Conservation (phyloP, 2,329 filamentous ascomycete genomes). For the Chaetomiaceae sp. region DNA sequence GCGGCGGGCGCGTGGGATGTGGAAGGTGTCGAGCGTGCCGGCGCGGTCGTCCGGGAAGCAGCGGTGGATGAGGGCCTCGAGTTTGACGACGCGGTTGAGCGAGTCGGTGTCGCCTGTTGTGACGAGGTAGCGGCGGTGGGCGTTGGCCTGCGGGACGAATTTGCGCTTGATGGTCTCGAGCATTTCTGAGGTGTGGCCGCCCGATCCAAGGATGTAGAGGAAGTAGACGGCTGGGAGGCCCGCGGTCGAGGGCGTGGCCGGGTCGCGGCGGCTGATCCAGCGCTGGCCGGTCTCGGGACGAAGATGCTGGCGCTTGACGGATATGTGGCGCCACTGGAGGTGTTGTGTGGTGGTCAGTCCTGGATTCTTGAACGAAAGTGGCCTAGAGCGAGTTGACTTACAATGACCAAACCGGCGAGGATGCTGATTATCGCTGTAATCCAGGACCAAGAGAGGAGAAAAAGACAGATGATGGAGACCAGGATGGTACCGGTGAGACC, state of each 20-base stretch:
- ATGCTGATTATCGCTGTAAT: slow-evolving; percentile 11
- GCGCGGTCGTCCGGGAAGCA: slow-evolving; percentile 30
- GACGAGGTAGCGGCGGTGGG: slow-evolving; percentile 77
- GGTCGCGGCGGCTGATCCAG: slow-evolving; percentile 4
- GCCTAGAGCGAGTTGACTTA: slow-evolving; percentile 8
- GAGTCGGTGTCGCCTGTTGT: slow-evolving; percentile 73
- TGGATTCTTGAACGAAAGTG: too few relatives aligned
- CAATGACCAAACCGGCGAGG: slow-evolving; percentile 12
- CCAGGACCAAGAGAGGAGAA: slow-evolving; percentile 16
- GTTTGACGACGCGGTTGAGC: slow-evolving; percentile 55
- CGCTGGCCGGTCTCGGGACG: neutral
- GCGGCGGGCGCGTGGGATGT: slow-evolving; percentile 68
- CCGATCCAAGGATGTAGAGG: slow-evolving; percentile 81
- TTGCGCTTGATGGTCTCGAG: slow-evolving; percentile 68
- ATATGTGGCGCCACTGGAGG: slow-evolving; percentile 20
- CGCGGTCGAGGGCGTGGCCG: slow-evolving; percentile 10
- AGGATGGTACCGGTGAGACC: neutral
- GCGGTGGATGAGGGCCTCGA: slow-evolving; percentile 49
- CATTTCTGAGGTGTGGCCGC: slow-evolving; percentile 95
- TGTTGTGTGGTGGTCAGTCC: neutral
- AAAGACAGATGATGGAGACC: slow-evolving; percentile 1
- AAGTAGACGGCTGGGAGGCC: slow-evolving; percentile 46
- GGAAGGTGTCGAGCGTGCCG: slow-evolving; percentile 58
- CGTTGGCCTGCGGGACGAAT: slow-evolving; percentile 43
- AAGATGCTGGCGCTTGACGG: slow-evolving; percentile 7